Evolutionary conservation across 2,329 filamentous ascomycete species (phyloP), one percentile per base, ranked within the genome.

Genomic region (Colletotrichum aenigma): DNA sequence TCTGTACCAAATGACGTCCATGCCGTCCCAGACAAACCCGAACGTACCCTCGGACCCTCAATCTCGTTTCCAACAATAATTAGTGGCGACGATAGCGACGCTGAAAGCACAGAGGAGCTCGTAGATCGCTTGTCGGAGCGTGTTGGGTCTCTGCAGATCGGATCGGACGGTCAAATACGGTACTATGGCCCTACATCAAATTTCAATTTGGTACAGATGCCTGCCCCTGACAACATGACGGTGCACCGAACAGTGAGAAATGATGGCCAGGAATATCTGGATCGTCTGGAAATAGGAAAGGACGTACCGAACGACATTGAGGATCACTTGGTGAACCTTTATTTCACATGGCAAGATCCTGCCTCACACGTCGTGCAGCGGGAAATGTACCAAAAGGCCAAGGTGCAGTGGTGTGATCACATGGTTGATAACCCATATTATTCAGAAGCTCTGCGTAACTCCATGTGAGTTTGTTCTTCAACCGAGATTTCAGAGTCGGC

Each of bases 301-400:
- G 56, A 58, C 18, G 62, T 80, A 2, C 55, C 78, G 2, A 7
- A 28, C 1, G 66, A 62, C 1, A 67, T 78, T 5, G 77, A 79
- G 24, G 56, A 48, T 5, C 78, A 79, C 43, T 73, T 80, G 0
- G 71, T 76, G 1, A 72, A 67, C 6, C 75, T 80, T 10, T 80
- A 80, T 34, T 80, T 80, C 34, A 43, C 78, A 1, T 80, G 79
- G 79, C 74, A 80, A 38, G 77, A 80, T 30, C 79, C 78, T 3
- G 62, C 76, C 9, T 76, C 79, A 12, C 79, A 81, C 24, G 77
- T 81, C 1, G 80, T 81, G 6, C 75, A 81, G 34, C 76, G 77
- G 7, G 60, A 70, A 43, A 79, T 80, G 66, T 81, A 78, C 55
- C 24, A 71, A 74, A 16, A 70, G 77, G 30, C 77, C 79, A n/a